Evolutionary conservation across 352 stramenopile genomes (phyloP).

Genomic region (Globisporangium yorkense): DNA sequence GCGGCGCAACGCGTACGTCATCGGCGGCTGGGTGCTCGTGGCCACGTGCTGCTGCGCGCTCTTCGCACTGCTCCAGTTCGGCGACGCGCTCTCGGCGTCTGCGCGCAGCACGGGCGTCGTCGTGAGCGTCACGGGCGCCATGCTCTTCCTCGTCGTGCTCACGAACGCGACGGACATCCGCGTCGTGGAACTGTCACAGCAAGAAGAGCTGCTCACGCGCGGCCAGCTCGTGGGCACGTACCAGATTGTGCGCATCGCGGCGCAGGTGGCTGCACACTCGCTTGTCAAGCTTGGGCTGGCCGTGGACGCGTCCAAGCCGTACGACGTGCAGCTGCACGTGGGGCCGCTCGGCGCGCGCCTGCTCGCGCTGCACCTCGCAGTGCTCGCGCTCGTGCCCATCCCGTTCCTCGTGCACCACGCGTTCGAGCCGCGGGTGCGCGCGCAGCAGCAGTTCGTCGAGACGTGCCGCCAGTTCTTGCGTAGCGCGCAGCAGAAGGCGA

Average conservation of each 20-base stretch:
- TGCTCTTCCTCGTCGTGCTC: conserved; percentile 23
- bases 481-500: conserved; percentile 29
- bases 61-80: conserved; percentile 22
- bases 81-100: conserved; percentile 1
- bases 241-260: conserved; percentile 23
- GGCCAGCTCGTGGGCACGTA: conserved; percentile 27
- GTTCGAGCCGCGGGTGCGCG: conserved; percentile 11
- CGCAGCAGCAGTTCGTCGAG: conserved; percentile 5
- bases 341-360: conserved; percentile 13
- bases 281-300: conserved; percentile 15
- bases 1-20: conserved; percentile 4
- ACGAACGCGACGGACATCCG: conserved; percentile 32
- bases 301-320: background rate
- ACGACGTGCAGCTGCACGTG: conserved; percentile 6
- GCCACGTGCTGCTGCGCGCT: conserved; percentile 21
- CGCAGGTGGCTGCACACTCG: conserved; percentile 17
- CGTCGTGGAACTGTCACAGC: conserved; percentile 39
- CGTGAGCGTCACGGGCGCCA: conserved; percentile 16
- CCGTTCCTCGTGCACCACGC: conserved; percentile 24
- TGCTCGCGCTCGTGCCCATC: conserved; percentile 23
- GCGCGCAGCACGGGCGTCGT: conserved; percentile 5
- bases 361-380: conserved; percentile 22
- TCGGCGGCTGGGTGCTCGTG: conserved; percentile 32
- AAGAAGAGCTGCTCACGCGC: conserved; percentile 26
- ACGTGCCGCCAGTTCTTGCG: conserved; percentile 19